Evolutionary conservation across 805 yeast species (phyloP), one percentile per base, ranked within the genome.

Genomic region (Cephaloascus fragrans): DNA sequence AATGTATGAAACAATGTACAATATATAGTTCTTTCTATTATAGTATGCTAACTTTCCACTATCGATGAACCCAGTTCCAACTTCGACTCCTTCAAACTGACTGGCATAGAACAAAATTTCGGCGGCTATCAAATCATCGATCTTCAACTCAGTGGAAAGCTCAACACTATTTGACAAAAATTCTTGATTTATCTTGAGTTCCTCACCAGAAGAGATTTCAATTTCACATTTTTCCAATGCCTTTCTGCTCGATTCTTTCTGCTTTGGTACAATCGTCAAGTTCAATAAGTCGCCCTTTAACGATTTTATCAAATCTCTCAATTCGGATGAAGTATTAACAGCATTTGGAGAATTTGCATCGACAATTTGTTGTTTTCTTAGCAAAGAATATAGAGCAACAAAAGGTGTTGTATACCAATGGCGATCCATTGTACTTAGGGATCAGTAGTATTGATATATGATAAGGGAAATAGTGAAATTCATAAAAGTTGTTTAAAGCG

Each of bases 41-140:
- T 78, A 84, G 55, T 74, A 87, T 8, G 77, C 69, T 4, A 83
- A 72, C 42, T 77, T 72, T 1, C 93, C 95, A 17, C 73, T 64
- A 46, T 82, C 88, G 5, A 68, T 44, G 23, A 74, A 53, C 2
- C 67, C 60, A 0, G 69, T 61, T 1, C 83, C 82, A 19, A 73
- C 62, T 9, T 60, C 61, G 48, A 51, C 59, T 43, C 50, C 55
- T 38, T 49, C 61, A 18, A 55, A 42, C 34, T 15, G 54, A 16
- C 61, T 51, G 3, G 87, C 71, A 43, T 58, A 55, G 37, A 62
- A 71, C 2, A 89, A 65, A 19, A 85, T 52, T 51, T 87, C 84
- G 1, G 94, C 93, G 2, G 85, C 73, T 2, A 73, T 65, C 20
- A 83, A 38, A 54, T 90, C 97, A 56, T 90, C 95, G 38, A 90